phyloP scores from a whole-genome alignment of 345 rosid species.

The Hevea brasiliensis region DNA sequence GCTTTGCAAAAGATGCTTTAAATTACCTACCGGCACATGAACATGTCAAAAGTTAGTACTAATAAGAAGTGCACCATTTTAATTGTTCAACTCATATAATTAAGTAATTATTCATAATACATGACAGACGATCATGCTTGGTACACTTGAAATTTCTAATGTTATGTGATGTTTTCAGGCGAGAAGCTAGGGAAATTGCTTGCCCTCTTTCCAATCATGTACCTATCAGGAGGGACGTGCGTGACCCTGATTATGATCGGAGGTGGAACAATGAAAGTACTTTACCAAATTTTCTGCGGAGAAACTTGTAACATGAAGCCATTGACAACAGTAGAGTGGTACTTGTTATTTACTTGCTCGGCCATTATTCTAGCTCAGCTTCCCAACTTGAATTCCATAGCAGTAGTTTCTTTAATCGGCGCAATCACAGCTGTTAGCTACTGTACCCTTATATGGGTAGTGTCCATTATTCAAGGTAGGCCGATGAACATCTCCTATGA shows the following conservation, averaged over 20 bases:
- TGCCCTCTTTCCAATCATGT: constrained; percentile 58
- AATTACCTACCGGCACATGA: too few species aligned
- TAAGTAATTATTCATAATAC: too few species aligned
- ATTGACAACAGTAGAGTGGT: constrained; percentile 44
- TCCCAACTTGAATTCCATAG: constrained; percentile 64
- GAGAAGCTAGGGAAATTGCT: constrained; percentile 51
- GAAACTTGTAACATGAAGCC: constrained; percentile 27
- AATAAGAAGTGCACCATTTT: neutral
- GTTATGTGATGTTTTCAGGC: constrained; percentile 28
- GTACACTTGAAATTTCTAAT: neutral
- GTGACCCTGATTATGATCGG: constrained; percentile 56
- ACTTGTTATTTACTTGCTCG: constrained; percentile 43
- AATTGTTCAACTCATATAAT: neutral
- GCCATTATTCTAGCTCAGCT: constrained; percentile 53
- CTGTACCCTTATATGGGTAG: constrained; percentile 50
- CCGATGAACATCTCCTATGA: constrained; percentile 35
- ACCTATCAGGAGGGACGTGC: constrained; percentile 61
- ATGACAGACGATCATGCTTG: too few species aligned
- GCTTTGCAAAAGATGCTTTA: neutral
- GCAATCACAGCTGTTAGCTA: constrained; percentile 57
- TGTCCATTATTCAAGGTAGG: constrained; percentile 31
- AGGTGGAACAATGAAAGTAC: constrained; percentile 45
- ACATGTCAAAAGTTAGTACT: neutral
- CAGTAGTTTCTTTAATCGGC: constrained; percentile 58
- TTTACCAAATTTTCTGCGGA: constrained; percentile 42